Conservation (phyloP, 257 asterid genomes). For the Plectranthus barbatus region DNA sequence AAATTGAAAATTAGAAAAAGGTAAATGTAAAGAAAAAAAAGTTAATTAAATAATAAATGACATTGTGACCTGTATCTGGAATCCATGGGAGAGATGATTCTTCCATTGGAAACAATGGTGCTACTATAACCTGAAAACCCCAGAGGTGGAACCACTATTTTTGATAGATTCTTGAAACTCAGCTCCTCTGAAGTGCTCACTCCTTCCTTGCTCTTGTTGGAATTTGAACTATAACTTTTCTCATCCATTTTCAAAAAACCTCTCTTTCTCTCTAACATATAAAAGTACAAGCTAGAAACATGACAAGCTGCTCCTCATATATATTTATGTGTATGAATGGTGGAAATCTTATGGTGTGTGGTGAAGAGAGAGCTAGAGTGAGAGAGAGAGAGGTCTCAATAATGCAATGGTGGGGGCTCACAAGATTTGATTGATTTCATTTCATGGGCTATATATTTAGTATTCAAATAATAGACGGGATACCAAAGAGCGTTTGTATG, state of each 20-base stretch:
- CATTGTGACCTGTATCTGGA: constrained; percentile 67
- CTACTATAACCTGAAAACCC: constrained; percentile 39
- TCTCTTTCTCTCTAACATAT: background rate
- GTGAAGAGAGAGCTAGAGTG: background rate
- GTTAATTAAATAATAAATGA: too few relatives aligned
- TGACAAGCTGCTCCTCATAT: background rate
- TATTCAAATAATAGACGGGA: background rate
- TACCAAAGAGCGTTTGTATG: background rate
- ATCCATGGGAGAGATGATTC: constrained; percentile 62
- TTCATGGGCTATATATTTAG: background rate
- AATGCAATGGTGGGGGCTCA: constrained; percentile 18
- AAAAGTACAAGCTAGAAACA: background rate
- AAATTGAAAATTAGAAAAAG: too few relatives aligned
- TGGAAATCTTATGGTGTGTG: background rate
- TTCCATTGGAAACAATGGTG: constrained; percentile 18
- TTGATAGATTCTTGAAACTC: constrained; percentile 54
- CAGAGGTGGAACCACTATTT: constrained; percentile 74
- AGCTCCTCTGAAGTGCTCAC: constrained; percentile 30
- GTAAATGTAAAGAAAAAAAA: too few relatives aligned
- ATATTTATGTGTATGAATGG: background rate
- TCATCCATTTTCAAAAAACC: constrained; percentile 5
- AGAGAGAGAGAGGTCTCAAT: background rate
- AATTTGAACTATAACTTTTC: background rate
- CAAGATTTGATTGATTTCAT: constrained; percentile 10
- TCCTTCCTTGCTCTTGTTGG: constrained; percentile 5